Conservation (phyloP, 208 protist genomes). For the Leishmania turanica region DNA sequence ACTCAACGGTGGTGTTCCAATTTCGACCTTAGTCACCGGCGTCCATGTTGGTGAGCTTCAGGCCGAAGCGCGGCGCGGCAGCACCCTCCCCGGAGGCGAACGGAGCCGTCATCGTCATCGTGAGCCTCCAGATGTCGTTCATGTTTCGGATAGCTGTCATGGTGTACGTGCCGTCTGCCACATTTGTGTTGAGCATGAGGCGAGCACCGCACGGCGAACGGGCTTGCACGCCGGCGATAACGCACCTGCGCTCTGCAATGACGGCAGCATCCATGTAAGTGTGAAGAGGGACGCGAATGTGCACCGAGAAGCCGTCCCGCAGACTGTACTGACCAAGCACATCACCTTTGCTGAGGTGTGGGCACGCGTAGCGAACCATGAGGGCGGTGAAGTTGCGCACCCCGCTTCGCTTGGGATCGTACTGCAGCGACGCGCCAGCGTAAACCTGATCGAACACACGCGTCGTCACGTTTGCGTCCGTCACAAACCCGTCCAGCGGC, state of each 20-base stretch:
- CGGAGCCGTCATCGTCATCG: constrained; percentile 39
- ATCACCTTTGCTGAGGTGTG: constrained; percentile 50
- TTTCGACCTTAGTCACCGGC: constrained; percentile 2
- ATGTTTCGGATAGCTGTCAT: constrained; percentile 54
- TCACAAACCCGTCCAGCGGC: constrained; percentile 35
- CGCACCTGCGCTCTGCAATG: constrained; percentile 49
- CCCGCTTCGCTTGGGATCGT: constrained; percentile 75
- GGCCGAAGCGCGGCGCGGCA: constrained; percentile 31
- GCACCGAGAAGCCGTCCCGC: constrained; percentile 40
- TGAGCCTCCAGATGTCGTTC: constrained; percentile 65
- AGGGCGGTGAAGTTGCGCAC: constrained; percentile 52
- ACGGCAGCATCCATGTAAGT: constrained; percentile 47
- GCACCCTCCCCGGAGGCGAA: constrained; percentile 9
- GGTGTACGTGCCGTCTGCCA: constrained; percentile 46
- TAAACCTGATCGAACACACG: constrained; percentile 33
- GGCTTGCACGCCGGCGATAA: constrained; percentile 61
- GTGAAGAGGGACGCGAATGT: constrained; percentile 59
- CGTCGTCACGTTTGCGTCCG: constrained; percentile 48
- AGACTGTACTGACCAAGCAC: constrained; percentile 60
- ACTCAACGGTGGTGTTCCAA: background rate
- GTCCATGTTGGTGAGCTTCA: constrained; percentile 57
- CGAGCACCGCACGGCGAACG: constrained; percentile 59
- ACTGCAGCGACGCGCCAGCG: constrained; percentile 37
- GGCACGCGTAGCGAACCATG: constrained; percentile 39
- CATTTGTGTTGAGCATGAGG: constrained; percentile 60